Percentiles rank a stretch among this genome's conserved stretches.
These are phyloP conservation scores for Senecio squalidus DNA, from an alignment of 140 eudicot genomes.

Conservation along the genomic window DNA sequence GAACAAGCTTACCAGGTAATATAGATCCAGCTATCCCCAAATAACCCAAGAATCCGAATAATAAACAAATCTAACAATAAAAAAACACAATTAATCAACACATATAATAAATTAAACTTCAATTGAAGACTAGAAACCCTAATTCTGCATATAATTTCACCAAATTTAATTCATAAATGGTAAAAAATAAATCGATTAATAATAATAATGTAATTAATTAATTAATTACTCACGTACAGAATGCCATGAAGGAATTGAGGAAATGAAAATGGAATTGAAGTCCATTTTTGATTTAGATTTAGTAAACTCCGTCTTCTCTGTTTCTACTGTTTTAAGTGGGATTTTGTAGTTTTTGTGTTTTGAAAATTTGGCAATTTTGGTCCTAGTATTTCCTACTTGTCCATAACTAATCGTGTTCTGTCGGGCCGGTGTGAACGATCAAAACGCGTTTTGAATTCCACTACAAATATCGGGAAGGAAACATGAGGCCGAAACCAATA, in stretches of 20 bases:
- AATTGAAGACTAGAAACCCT: constrained; percentile 4
- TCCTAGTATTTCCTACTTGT: too few relatives aligned
- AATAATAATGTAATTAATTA: not conserved
- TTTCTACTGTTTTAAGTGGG: constrained; percentile 7
- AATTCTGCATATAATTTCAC: not conserved
- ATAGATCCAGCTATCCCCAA: constrained; percentile 67
- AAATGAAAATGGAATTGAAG: constrained; percentile 35
- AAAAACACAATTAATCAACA: not conserved
- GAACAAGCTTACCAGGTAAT: constrained; percentile 63
- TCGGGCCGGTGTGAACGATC: too few relatives aligned
- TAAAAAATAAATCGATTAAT: not conserved
- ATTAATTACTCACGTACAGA: constrained; percentile 47
- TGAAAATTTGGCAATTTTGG: constrained; percentile 6
- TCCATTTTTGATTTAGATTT: constrained; percentile 33
- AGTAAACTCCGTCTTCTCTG: constrained; percentile 27
- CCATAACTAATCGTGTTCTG: too few relatives aligned
- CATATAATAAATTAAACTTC: too few relatives aligned
- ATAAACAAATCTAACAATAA: constrained; percentile 48
- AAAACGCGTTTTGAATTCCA: too few relatives aligned
- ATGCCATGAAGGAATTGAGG: constrained; percentile 55
- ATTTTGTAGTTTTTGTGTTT: not conserved
- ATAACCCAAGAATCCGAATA: constrained; percentile 58
- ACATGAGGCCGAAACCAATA: too few relatives aligned
- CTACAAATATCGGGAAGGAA: too few relatives aligned
- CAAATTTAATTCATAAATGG: not conserved